Percentiles rank a stretch among this genome's conserved stretches.
Conservation (phyloP, 169 alveolate genomes). For the Toxoplasma gondii region DNA sequence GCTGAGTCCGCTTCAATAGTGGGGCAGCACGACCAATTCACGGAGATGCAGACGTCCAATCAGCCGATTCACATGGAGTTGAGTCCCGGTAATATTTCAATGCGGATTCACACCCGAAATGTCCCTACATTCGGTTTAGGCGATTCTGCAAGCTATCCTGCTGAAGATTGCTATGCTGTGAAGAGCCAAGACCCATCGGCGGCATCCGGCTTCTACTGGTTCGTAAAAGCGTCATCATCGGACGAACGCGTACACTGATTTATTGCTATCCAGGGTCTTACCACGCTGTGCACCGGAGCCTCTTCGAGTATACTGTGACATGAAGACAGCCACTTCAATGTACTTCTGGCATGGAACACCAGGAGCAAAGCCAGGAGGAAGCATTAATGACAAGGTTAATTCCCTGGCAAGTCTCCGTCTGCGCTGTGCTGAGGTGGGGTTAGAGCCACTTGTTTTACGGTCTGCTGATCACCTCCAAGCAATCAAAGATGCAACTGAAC, state of each 20-base stretch:
- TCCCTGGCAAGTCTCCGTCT: constrained; percentile 69
- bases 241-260: background rate
- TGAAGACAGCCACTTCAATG: constrained; percentile 74
- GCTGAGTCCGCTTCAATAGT: constrained; percentile 72
- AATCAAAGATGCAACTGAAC: constrained; percentile 37
- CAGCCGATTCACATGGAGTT: constrained; percentile 67
- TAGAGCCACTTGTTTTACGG: constrained; percentile 74
- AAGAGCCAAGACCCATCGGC: constrained; percentile 73
- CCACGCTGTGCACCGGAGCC: constrained; percentile 92
- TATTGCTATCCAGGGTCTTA: constrained; percentile 68
- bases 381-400: constrained; percentile 49
- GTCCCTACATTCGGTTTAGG: constrained; percentile 73
- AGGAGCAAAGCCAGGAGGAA: constrained; percentile 43
- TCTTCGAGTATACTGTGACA: constrained; percentile 89
- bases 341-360: constrained; percentile 70
- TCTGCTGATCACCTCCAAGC: constrained; percentile 65
- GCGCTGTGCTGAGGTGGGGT: constrained; percentile 75
- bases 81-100: constrained; percentile 10
- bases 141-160: constrained; percentile 85
- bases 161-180: constrained; percentile 88
- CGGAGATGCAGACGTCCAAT: constrained; percentile 62
- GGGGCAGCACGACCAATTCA: constrained; percentile 61
- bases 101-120: background rate
- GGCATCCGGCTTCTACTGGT: constrained; percentile 91
- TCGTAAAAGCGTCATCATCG: too few species aligned